These are phyloP conservation scores for Berkeleyomyces rouxiae DNA, from an alignment of 2,329 filamentous ascomycete genomes.

Conservation along the genomic window DNA sequence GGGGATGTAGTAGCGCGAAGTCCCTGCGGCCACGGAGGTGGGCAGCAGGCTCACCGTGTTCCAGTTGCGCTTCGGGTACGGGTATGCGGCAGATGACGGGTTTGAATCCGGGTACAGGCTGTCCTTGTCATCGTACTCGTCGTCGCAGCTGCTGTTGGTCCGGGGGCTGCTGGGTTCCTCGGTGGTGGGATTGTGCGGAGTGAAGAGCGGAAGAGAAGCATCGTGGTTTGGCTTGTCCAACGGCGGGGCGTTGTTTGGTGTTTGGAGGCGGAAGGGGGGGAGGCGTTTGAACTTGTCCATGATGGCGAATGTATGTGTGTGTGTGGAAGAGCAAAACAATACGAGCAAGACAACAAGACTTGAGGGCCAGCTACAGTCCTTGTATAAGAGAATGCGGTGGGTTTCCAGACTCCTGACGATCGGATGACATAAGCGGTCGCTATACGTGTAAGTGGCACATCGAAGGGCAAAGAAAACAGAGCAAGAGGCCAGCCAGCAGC, in stretches of 20 bases:
- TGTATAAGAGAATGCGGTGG: background rate
- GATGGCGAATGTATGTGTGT: background rate
- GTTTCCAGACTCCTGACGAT: background rate
- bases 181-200: slow-evolving; percentile 28
- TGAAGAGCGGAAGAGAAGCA: slow-evolving; percentile 15
- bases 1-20: slow-evolving; percentile 46
- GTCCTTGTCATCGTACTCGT: slow-evolving; percentile 4
- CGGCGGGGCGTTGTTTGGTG: slow-evolving; percentile 18
- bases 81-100: background rate
- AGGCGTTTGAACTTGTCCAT: slow-evolving; percentile 13
- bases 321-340: background rate
- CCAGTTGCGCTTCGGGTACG: slow-evolving; percentile 3
- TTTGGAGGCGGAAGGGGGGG: slow-evolving; percentile 7
- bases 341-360: background rate
- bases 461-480: too few species aligned
- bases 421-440: background rate
- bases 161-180: slow-evolving; percentile 14
- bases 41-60: background rate
- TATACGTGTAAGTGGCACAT: background rate
- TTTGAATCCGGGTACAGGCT: background rate
- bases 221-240: slow-evolving; percentile 19
- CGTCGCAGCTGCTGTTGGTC: background rate
- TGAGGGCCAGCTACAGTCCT: background rate
- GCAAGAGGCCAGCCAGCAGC: too few species aligned
- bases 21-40: slow-evolving; percentile 22